Base-by-base conservation (phyloP, 106 monocot genomes). In the Platanthera guangdongensis region DNA sequence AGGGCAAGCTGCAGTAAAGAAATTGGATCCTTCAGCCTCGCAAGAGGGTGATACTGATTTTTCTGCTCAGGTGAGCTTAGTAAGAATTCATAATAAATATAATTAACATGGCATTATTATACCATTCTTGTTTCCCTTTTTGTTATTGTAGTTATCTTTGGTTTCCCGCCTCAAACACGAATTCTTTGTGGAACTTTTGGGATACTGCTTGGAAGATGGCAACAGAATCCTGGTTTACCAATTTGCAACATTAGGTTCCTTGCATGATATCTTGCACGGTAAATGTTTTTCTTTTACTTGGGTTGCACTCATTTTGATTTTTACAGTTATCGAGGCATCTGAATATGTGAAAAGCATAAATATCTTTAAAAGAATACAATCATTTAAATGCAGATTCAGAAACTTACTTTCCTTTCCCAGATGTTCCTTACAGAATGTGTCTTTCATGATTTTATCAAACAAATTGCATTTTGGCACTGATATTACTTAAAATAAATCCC, bases 211-310 rank as follows among this genome's bases (percentile, higher is more conserved):
- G 80, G 90, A 96, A 69, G 84, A 74, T 8, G 81, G 84, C 72
- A 89, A 89, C 70, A 81, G 89, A 74, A 91, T 96, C 51, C 74
- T 96, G 70, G 80, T 87, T 25, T 93, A 93, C 52, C 81, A 96
- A 59, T 91, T 93, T 60, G 96, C 96, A 7, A 87, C 85, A 2
- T 78, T 81, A 73, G 96, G 96, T 50, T 93, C 96, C 55, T 81
- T 96, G 15, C 93, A 91, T 67, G 93, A 96, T 22, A 81, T 86
- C 73, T 59, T 96, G 22, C 96, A 96, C 75, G 96, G 95, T 95
- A 85, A 71, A 71, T 15, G 14, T 15, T 3, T 0, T n/a, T 13
- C 14, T 55, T 15, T 14, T 55, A 3, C n/a, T 14, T 55, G 5
- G 55, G 55, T 55, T 55, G 55, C 55, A 39, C 39, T 5, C 12